Percentiles rank a stretch among this genome's conserved stretches.
These are phyloP conservation scores for Avena sativa DNA, from an alignment of 176 grass and related monocot genomes.

Conservation along the genomic window DNA sequence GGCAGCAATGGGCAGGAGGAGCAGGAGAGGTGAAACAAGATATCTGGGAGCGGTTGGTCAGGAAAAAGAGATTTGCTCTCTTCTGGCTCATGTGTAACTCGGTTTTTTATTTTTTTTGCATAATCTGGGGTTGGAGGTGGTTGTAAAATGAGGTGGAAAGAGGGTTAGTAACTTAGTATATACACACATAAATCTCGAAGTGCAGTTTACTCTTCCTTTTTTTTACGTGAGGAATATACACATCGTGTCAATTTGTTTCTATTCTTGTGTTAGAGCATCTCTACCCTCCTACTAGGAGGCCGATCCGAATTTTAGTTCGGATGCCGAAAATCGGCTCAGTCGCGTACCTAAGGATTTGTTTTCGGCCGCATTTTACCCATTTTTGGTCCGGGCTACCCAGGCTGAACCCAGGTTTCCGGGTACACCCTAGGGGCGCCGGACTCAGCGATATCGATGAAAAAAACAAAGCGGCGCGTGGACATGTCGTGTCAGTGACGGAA, in stretches of 20 bases:
- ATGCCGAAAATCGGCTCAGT: no score
- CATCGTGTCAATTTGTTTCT: background rate
- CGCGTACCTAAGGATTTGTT: no score
- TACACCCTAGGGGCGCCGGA: no score
- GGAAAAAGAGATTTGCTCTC: background rate
- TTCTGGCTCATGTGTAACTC: background rate
- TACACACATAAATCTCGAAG: background rate
- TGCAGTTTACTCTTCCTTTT: background rate
- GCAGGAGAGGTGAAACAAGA: constrained; percentile 56
- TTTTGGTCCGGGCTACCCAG: no score
- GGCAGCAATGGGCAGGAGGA: constrained; percentile 54
- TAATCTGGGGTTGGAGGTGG: background rate
- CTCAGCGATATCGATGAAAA: no score
- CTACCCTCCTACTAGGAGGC: no score
- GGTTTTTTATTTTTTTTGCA: constrained; percentile 17
- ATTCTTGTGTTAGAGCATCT: background rate
- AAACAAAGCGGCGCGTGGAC: no score
- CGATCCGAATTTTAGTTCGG: no score
- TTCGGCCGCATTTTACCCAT: no score
- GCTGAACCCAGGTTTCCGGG: no score
- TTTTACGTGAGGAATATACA: background rate
- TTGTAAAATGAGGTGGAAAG: constrained; percentile 9
- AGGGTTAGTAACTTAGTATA: background rate
- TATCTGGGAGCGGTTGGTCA: constrained; percentile 45
- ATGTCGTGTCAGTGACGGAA: no score